Evolutionary conservation across 108 stramenopile genomes (phyloP).

Genomic region (Skeletonema grethae): DNA sequence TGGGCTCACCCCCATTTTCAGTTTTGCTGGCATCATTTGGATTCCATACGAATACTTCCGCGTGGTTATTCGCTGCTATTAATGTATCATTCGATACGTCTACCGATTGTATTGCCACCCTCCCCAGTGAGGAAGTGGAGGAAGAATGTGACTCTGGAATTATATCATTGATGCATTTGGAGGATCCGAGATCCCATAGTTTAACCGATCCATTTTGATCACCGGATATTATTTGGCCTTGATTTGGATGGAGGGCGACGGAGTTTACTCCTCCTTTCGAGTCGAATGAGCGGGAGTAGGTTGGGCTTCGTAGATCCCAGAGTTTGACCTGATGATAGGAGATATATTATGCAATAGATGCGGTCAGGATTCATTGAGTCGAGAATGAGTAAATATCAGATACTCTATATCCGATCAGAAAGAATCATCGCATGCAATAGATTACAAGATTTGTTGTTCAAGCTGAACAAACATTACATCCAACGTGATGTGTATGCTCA

Average conservation of each 20-base stretch:
- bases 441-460: too few relatives aligned
- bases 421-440: too few relatives aligned
- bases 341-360: neutral
- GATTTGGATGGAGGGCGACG: slow-evolving; percentile 91
- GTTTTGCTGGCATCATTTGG: slow-evolving; percentile 41
- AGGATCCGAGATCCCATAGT: slow-evolving; percentile 83
- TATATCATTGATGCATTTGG: slow-evolving; percentile 69
- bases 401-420: too few relatives aligned
- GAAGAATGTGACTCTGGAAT: slow-evolving; percentile 65
- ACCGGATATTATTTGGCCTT: slow-evolving; percentile 92
- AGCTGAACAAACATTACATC: too few relatives aligned
- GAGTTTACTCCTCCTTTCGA: slow-evolving; percentile 88
- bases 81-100: slow-evolving; percentile 86
- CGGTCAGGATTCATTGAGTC: neutral
- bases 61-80: slow-evolving; percentile 86
- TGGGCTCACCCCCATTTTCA: slow-evolving; percentile 17
- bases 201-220: slow-evolving; percentile 91
- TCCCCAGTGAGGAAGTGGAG: slow-evolving; percentile 52
- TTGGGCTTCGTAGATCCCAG: slow-evolving; percentile 93
- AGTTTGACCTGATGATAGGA: slow-evolving; percentile 68
- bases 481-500: neutral
- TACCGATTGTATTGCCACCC: slow-evolving; percentile 81
- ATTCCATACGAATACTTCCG: slow-evolving; percentile 89
- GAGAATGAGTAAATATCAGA: neutral
- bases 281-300: slow-evolving; percentile 89